These are phyloP conservation scores for Artemisia tridentata DNA, from an alignment of 129 eudicot species.

Conservation along the genomic window DNA sequence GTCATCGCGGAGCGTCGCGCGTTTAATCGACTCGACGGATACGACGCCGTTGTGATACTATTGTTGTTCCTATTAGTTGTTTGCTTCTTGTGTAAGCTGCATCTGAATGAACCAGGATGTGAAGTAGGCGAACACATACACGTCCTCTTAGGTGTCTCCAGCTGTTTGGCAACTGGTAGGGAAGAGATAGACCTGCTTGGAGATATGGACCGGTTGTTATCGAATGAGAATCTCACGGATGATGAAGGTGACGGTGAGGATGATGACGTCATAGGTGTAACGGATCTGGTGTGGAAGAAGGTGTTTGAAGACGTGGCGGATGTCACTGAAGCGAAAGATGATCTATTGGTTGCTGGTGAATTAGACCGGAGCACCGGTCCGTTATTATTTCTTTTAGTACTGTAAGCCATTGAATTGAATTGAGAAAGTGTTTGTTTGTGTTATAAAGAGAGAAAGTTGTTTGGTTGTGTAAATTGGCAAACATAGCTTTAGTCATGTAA, in stretches of 20 bases:
- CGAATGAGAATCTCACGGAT: constrained; percentile 48
- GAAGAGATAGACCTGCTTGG: constrained; percentile 59
- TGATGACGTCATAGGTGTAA: constrained; percentile 34
- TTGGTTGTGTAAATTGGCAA: constrained; percentile 69
- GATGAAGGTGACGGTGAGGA: constrained; percentile 29
- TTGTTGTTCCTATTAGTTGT: background rate
- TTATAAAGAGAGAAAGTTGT: constrained; percentile 3
- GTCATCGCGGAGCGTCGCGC: constrained; percentile 90
- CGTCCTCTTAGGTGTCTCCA: constrained; percentile 47
- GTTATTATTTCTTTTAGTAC: constrained; percentile 48
- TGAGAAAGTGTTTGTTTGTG: background rate
- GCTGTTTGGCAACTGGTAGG: constrained; percentile 32
- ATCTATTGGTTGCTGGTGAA: constrained; percentile 49
- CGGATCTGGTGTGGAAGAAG: constrained; percentile 31
- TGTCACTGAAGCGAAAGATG: constrained; percentile 36
- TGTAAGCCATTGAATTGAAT: constrained; percentile 51
- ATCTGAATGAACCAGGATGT: constrained; percentile 92
- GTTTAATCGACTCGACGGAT: constrained; percentile 54
- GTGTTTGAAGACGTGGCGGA: constrained; percentile 23
- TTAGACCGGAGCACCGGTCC: constrained; percentile 66
- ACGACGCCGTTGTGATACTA: constrained; percentile 31
- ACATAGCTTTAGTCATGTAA: constrained; percentile 49
- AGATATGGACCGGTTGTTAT: constrained; percentile 35
- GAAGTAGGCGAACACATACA: constrained; percentile 95
- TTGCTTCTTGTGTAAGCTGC: constrained; percentile 60